A percentile compares a stretch with the other conserved stretches of the same genome.
Evolutionary conservation across 495 filamentous ascomycete species (phyloP).

Genomic region (Podospora pseudoanserina): DNA sequence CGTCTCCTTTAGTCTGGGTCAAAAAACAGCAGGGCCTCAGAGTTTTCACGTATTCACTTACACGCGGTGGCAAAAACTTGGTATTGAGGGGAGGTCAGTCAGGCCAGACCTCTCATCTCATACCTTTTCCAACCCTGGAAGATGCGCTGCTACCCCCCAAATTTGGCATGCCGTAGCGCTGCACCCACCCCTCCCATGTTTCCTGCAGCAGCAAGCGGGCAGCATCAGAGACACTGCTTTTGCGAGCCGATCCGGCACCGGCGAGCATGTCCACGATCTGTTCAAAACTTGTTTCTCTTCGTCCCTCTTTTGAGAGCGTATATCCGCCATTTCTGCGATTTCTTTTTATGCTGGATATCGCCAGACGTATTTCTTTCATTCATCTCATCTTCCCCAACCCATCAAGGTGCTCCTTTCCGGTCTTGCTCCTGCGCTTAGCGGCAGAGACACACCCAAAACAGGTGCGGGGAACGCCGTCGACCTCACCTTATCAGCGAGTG

Average conservation of each 20-base stretch:
- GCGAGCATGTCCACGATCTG: not conserved
- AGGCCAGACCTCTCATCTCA: slow-evolving; percentile 2
- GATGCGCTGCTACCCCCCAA: not conserved
- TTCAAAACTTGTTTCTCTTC: not conserved
- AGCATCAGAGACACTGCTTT: not conserved
- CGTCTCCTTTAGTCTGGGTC: not conserved
- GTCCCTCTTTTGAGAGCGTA: not conserved
- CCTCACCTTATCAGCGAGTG: not conserved
- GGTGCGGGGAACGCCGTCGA: not conserved
- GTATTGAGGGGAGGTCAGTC: not conserved
- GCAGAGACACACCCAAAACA: not conserved
- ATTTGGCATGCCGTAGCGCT: slow-evolving; percentile 7
- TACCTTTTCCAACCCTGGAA: not conserved
- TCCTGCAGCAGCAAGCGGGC: not conserved
- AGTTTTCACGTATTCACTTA: not conserved
- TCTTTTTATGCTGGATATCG: too few species aligned
- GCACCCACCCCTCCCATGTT: not conserved
- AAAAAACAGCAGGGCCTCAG: not conserved
- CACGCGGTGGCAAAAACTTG: slow-evolving; percentile 10
- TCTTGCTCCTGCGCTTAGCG: not conserved
- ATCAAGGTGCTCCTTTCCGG: not conserved
- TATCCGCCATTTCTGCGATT: too few species aligned
- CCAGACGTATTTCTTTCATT: not conserved
- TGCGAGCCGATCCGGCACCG: not conserved
- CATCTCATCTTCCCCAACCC: not conserved